Percentiles rank a stretch among this genome's conserved stretches.
Evolutionary conservation across 2,329 filamentous ascomycete species (phyloP).

Genomic region (Exophiala phaeomuriformis): DNA sequence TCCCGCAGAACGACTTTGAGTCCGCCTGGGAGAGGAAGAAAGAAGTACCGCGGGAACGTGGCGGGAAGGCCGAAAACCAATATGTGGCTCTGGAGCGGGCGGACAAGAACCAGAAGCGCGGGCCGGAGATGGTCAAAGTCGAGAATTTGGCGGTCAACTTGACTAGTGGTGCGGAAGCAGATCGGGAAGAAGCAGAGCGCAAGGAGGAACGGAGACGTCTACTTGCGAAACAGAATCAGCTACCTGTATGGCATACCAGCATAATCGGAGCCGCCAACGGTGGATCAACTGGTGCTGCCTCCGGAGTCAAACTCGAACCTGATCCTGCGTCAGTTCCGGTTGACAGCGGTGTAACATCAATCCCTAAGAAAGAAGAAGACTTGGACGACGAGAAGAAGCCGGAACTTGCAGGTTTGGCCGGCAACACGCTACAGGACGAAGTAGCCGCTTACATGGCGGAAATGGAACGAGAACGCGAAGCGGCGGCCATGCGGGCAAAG

Average conservation of each 20-base stretch:
- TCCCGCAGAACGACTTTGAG: slow-evolving; percentile 45
- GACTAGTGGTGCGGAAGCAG: slow-evolving; percentile 40
- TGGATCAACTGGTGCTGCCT: background rate
- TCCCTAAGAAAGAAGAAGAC: slow-evolving; percentile 21
- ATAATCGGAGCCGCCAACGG: slow-evolving; percentile 17
- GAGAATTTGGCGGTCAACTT: slow-evolving; percentile 44
- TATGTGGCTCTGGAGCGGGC: slow-evolving; percentile 37
- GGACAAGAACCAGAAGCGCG: slow-evolving; percentile 30
- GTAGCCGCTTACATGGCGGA: slow-evolving; percentile 20
- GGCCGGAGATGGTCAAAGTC: slow-evolving; percentile 39
- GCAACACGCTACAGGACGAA: slow-evolving; percentile 13
- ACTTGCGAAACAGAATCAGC: slow-evolving; percentile 45
- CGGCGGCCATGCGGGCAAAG: slow-evolving; percentile 17
- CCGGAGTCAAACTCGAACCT: slow-evolving; percentile 11
- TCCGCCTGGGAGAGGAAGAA: slow-evolving; percentile 44
- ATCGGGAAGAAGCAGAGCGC: slow-evolving; percentile 41
- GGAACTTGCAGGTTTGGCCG: background rate
- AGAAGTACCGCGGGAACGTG: slow-evolving; percentile 39
- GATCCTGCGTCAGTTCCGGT: background rate
- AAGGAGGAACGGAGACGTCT: slow-evolving; percentile 42
- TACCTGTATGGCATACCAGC: slow-evolving; percentile 47
- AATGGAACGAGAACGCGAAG: slow-evolving; percentile 21
- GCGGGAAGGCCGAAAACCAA: slow-evolving; percentile 33
- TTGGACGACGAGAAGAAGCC: slow-evolving; percentile 23
- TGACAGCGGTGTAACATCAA: background rate